Base-by-base conservation (phyloP, 2,329 filamentous ascomycete genomes). In the Penicillium rolfsii region DNA sequence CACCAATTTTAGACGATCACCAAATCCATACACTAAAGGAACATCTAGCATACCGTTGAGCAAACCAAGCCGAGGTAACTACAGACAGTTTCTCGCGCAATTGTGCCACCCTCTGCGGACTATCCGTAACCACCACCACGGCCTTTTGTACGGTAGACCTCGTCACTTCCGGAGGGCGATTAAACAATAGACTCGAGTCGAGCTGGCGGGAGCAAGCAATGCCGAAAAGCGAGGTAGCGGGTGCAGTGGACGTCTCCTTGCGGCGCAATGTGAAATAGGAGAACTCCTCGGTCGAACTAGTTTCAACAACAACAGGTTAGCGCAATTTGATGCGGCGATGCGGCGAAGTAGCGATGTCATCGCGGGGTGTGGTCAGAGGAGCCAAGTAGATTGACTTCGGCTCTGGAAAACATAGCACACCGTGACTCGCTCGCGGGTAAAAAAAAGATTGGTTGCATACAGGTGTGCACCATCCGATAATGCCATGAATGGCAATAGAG, bases 101-200 rank as follows among this genome's bases (percentile, higher is more conserved):
- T 80, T 95, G 91, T 58, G 93, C 93, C 76, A 99, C 96, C 71
- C 88, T 88, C 73, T 95, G 91, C 8, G 95, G 95, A 64, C 87
- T 92, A 77, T 97, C 91, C 57, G 91, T 93, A 68, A 99, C 92
- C 58, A 97, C 93, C 49, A 99, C 94, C 3, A 99, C 93, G 14
- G 94, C 95, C 81, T 99, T 99, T 76, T 99, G 95, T 45, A 99
- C 95, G 1, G 95, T 97, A 62, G 92, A 97, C 63, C 95, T 86
- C n/a, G 95, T 99, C 55, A 99, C 95, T 60, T 98, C 94, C 54
- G 90, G 82, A 0, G 93, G 90, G 30, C 91, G 87, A 73, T 91
- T 87, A 67, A 92, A 84, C 64, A 99, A 83, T 70, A 88, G 83
- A 14, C 87, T 87, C 16, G 93, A 85, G 72, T 96, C 91, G 71